These are phyloP conservation scores for Pyrus hybrid DNA, from an alignment of 331 rosid genomes.

Conservation along the genomic window DNA sequence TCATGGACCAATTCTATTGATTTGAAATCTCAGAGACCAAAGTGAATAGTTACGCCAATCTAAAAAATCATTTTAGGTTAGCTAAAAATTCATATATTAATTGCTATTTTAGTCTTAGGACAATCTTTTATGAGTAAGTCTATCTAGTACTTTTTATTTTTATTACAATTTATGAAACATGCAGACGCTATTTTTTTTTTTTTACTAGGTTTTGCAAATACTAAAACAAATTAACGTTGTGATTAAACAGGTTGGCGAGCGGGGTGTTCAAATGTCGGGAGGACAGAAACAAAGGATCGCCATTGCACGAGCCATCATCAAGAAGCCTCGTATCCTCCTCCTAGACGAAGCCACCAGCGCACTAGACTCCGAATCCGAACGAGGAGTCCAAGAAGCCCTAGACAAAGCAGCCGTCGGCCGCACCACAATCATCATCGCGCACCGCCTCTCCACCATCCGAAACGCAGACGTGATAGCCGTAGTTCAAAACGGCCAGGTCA, in stretches of 20 bases:
- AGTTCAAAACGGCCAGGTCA: constrained; percentile 45
- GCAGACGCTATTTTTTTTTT: no score
- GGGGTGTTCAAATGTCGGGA: constrained; percentile 82
- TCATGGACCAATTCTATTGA: no score
- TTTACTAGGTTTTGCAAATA: neutral
- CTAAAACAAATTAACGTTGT: neutral
- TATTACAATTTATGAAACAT: no score
- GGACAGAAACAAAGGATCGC: constrained; percentile 90
- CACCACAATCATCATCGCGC: constrained; percentile 79
- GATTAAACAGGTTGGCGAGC: constrained; percentile 58
- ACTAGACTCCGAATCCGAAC: constrained; percentile 67
- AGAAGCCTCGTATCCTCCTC: constrained; percentile 55
- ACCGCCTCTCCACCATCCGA: constrained; percentile 58
- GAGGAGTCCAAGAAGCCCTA: constrained; percentile 71
- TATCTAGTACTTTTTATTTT: no score
- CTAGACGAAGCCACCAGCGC: constrained; percentile 89
- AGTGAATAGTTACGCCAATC: no score
- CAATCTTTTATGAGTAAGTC: no score
- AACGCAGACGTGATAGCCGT: constrained; percentile 60
- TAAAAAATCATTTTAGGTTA: no score
- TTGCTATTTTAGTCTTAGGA: no score
- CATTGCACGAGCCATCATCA: constrained; percentile 67
- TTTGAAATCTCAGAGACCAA: no score
- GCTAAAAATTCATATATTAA: no score
- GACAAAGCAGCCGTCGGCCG: constrained; percentile 72